Evolutionary conservation across 202 grass and related monocot species (phyloP).

Genomic region (Panicum hallii): DNA sequence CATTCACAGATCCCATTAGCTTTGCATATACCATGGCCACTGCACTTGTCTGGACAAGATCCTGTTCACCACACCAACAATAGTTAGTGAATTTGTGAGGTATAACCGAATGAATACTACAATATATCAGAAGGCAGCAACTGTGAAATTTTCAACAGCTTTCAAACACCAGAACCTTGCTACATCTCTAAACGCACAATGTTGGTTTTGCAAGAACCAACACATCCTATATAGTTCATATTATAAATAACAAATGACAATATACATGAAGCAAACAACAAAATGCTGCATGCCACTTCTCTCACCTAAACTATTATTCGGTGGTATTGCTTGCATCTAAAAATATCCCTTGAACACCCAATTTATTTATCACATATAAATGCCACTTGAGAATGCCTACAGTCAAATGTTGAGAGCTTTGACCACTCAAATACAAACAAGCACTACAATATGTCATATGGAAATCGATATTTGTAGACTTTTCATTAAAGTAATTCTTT

Average conservation of each 20-base stretch:
- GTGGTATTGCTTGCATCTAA: background rate
- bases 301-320: background rate
- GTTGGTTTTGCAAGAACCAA: background rate
- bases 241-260: conserved; percentile 24
- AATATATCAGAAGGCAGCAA: background rate
- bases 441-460: background rate
- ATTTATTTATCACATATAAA: background rate
- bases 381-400: background rate
- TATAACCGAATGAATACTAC: conserved; percentile 33
- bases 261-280: conserved; percentile 2
- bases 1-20: conserved; percentile 90
- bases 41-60: conserved; percentile 84
- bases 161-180: background rate
- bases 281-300: conserved; percentile 25
- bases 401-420: background rate
- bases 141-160: background rate
- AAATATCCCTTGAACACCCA: conserved; percentile 9
- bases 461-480: background rate
- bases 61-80: conserved; percentile 59
- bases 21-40: conserved; percentile 71
- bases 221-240: conserved; percentile 18
- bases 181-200: background rate
- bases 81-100: conserved; percentile 29
- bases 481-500: background rate
- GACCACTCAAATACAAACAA: background rate